Evolutionary conservation across 177 flowering plant genomes (phyloP).

Genomic region (Tripterygium wilfordii): DNA sequence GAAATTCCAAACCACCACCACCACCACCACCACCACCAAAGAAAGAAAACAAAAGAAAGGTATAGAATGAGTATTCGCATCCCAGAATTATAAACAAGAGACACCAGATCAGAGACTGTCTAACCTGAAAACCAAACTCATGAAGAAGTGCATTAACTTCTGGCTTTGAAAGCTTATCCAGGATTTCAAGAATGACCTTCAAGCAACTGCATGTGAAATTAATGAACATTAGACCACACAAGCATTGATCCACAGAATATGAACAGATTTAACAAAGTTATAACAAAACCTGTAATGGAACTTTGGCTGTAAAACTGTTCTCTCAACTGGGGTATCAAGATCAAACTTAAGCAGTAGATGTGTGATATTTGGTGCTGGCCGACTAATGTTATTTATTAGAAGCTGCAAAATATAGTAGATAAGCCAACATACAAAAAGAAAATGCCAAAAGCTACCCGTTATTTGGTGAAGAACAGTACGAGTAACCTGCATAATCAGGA

Average conservation of each 20-base stretch:
- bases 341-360: constrained; percentile 95
- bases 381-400: constrained; percentile 76
- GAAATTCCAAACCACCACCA: not conserved
- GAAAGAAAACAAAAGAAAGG: not conserved
- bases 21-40: not conserved
- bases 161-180: constrained; percentile 77
- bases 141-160: constrained; percentile 81
- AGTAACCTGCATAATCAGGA: constrained; percentile 80
- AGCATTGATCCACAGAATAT: not conserved
- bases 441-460: not conserved
- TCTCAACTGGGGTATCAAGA: constrained; percentile 70
- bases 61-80: too few species aligned
- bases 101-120: too few species aligned
- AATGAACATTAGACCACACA: not conserved
- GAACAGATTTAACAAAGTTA: not conserved
- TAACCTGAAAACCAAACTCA: constrained; percentile 94
- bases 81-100: too few species aligned
- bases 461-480: too few species aligned
- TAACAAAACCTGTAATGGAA: constrained; percentile 81
- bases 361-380: constrained; percentile 90
- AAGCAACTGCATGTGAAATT: constrained; percentile 60
- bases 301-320: constrained; percentile 81
- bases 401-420: constrained; percentile 48
- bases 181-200: constrained; percentile 87
- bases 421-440: not conserved